Evolutionary conservation across 2,329 filamentous ascomycete species (phyloP).

Genomic region (Alternaria sp.): DNA sequence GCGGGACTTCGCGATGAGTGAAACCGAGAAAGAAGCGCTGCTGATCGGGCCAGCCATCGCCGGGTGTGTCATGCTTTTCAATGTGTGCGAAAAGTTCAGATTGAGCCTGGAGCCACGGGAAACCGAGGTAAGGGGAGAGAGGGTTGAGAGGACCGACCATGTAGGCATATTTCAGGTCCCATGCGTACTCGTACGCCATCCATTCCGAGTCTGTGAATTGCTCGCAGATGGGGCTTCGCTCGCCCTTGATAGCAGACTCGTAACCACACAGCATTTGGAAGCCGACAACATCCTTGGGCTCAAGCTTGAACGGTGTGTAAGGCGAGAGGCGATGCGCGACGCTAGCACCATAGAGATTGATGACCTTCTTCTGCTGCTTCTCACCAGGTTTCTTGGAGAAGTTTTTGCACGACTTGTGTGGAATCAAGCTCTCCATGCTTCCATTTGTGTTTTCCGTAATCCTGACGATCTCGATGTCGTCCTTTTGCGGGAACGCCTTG

Average conservation of each 20-base stretch:
- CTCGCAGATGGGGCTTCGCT: constrained; percentile 63
- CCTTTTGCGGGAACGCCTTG: constrained; percentile 38
- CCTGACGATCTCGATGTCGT: constrained; percentile 45
- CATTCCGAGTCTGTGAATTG: constrained; percentile 69
- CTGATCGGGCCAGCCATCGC: constrained; percentile 46
- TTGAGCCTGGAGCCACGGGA: constrained; percentile 72
- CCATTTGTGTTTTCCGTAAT: constrained; percentile 41
- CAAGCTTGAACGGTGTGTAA: constrained; percentile 64
- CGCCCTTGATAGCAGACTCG: constrained; percentile 68
- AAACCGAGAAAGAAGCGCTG: constrained; percentile 72
- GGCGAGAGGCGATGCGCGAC: constrained; percentile 36
- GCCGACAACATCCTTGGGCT: constrained; percentile 66
- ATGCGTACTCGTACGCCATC: constrained; percentile 70
- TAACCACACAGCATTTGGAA: constrained; percentile 72
- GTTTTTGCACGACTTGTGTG: constrained; percentile 46
- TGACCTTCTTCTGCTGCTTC: constrained; percentile 41
- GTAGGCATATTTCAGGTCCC: constrained; percentile 69
- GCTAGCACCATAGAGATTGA: constrained; percentile 36
- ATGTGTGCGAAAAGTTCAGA: constrained; percentile 47
- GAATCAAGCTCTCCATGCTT: constrained; percentile 42
- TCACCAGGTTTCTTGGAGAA: constrained; percentile 44
- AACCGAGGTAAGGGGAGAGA: constrained; percentile 65
- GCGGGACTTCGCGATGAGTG: constrained; percentile 72
- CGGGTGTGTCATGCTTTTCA: constrained; percentile 49
- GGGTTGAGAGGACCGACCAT: constrained; percentile 70